Conservation (phyloP, 805 yeast species). For the Lipomyces japonicus region DNA sequence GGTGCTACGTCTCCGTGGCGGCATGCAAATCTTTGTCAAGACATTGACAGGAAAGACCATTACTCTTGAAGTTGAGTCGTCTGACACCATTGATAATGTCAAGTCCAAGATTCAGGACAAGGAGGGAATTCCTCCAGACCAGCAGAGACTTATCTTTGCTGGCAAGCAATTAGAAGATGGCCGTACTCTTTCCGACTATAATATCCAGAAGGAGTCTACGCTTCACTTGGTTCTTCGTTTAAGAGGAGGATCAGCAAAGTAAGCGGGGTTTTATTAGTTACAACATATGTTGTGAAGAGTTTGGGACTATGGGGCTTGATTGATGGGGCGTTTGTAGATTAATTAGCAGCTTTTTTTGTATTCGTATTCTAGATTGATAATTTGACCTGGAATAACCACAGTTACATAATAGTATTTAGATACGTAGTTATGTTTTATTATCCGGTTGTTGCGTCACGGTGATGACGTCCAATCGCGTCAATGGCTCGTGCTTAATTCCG, state of each 20-base stretch:
- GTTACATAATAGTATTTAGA: no score
- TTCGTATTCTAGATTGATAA: no score
- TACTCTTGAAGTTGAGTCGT: conserved; percentile 85
- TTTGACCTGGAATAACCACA: no score
- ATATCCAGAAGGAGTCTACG: conserved; percentile 92
- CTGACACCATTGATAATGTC: conserved; percentile 93
- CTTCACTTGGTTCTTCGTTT: conserved; percentile 79
- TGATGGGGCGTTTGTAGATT: no score
- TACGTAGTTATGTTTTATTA: no score
- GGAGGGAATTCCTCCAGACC: conserved; percentile 97
- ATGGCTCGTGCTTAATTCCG: no score
- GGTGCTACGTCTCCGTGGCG: conserved; percentile 86
- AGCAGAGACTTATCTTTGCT: conserved; percentile 90
- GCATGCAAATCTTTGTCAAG: conserved; percentile 90
- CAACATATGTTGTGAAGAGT: no score
- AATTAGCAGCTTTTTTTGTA: no score
- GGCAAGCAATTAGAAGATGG: conserved; percentile 97
- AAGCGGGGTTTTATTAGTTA: background rate
- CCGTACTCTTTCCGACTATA: conserved; percentile 89
- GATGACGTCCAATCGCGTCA: no score
- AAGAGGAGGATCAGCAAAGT: conserved; percentile 62
- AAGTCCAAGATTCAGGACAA: conserved; percentile 93
- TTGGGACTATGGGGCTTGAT: no score
- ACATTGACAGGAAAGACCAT: conserved; percentile 88
- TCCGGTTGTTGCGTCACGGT: no score